Evolutionary conservation across 1,284 basidiomycete genomes (phyloP).

Genomic region (Fomitopsis schrenkii): DNA sequence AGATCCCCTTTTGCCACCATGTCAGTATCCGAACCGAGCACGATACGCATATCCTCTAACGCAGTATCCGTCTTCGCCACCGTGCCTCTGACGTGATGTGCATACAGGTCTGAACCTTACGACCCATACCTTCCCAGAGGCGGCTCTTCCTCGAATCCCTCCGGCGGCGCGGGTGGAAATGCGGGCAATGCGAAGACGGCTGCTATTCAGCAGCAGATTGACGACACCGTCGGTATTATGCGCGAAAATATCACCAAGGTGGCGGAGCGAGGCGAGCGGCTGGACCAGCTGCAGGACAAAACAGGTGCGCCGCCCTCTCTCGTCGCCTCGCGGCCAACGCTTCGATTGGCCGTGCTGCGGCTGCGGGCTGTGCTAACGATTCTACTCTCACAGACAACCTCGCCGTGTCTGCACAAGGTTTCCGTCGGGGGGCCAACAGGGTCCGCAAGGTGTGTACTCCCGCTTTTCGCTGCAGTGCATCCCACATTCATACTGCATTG

Average conservation of each 20-base stretch:
- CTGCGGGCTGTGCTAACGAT: slow-evolving; percentile 3
- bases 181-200: slow-evolving; percentile 80
- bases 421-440: slow-evolving; percentile 94
- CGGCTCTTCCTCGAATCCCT: slow-evolving; percentile 56
- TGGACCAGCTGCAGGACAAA: slow-evolving; percentile 96
- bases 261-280: slow-evolving; percentile 90
- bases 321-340: not conserved
- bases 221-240: slow-evolving; percentile 96
- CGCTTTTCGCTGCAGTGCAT: not conserved
- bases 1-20: slow-evolving; percentile 16
- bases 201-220: slow-evolving; percentile 91
- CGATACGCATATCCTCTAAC: slow-evolving; percentile 7
- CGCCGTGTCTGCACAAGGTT: slow-evolving; percentile 98
- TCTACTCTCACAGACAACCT: slow-evolving; percentile 73
- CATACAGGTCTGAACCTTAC: slow-evolving; percentile 85
- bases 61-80: slow-evolving; percentile 6
- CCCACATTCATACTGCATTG: not conserved
- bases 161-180: slow-evolving; percentile 34
- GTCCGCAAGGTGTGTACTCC: slow-evolving; percentile 89
- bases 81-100: not conserved
- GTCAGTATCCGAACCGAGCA: slow-evolving; percentile 13
- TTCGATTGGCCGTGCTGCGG: not conserved
- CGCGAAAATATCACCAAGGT: slow-evolving; percentile 97
- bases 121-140: slow-evolving; percentile 92
- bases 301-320: slow-evolving; percentile 65